phyloP scores from a whole-genome alignment of 2,329 filamentous ascomycete species.

The Scedosporium dehoogii region DNA sequence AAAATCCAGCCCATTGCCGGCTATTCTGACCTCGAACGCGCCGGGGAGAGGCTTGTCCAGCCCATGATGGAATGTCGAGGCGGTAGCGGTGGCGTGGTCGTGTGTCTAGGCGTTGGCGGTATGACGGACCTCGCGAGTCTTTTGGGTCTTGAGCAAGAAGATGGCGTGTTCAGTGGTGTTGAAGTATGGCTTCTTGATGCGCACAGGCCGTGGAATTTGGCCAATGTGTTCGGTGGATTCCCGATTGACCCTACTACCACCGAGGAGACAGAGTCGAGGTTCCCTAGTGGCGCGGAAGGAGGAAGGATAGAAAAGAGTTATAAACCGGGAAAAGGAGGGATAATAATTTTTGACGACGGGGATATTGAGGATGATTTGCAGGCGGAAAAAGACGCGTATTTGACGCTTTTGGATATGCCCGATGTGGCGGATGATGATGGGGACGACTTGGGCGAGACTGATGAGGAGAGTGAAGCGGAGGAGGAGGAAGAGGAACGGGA shows the following conservation, averaged over 20 bases:
- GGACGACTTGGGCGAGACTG: slow-evolving; percentile 49
- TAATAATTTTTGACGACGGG: slow-evolving; percentile 92
- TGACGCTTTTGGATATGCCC: slow-evolving; percentile 82
- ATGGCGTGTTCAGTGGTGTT: slow-evolving; percentile 67
- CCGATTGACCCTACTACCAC: slow-evolving; percentile 40
- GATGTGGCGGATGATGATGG: slow-evolving; percentile 72
- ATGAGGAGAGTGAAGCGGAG: slow-evolving; percentile 37
- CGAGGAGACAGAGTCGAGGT: slow-evolving; percentile 34
- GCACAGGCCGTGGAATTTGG: slow-evolving; percentile 86
- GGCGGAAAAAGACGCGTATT: slow-evolving; percentile 70
- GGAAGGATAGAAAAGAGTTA: slow-evolving; percentile 66
- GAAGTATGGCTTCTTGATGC: slow-evolving; percentile 94
- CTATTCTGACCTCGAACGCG: slow-evolving; percentile 77
- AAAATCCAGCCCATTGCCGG: slow-evolving; percentile 94
- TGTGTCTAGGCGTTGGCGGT: slow-evolving; percentile 88
- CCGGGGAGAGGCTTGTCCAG: slow-evolving; percentile 66
- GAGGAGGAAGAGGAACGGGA: slow-evolving; percentile 35
- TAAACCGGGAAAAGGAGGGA: slow-evolving; percentile 70
- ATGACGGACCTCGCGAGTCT: slow-evolving; percentile 78
- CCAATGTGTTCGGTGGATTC: slow-evolving; percentile 80
- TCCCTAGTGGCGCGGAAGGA: slow-evolving; percentile 56
- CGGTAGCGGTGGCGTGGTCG: slow-evolving; percentile 77
- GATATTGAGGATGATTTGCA: slow-evolving; percentile 79
- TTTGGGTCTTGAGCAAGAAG: slow-evolving; percentile 61
- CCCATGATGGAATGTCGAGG: slow-evolving; percentile 82